phyloP scores from a whole-genome alignment of 805 yeast species.

The Alloascoidea hylecoeti region DNA sequence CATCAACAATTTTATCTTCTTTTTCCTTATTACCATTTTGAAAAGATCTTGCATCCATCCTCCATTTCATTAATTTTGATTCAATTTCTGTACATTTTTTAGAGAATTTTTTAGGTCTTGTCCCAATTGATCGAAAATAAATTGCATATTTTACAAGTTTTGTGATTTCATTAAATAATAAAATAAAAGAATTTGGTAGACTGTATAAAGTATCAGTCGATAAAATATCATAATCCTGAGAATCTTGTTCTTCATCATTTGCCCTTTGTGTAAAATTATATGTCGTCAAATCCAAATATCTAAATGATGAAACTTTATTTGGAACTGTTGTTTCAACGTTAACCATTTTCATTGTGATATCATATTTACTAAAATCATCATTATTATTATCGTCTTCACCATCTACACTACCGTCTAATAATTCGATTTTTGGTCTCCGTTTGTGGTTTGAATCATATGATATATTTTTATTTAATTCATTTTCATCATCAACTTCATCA shows the following conservation, averaged over 20 bases:
- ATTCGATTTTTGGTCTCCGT: background rate
- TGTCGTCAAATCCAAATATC: background rate
- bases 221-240: constrained; percentile 36
- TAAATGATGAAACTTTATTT: background rate
- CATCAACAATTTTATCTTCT: constrained; percentile 8
- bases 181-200: constrained; percentile 64
- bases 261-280: background rate
- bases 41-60: constrained; percentile 27
- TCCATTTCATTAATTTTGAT: constrained; percentile 46
- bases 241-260: constrained; percentile 21
- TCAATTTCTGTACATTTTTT: constrained; percentile 25
- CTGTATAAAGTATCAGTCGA: constrained; percentile 78
- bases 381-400: background rate
- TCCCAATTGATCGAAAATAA: constrained; percentile 22
- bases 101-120: constrained; percentile 14
- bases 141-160: constrained; percentile 49
- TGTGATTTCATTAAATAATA: constrained; percentile 61
- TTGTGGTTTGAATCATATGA: too few species aligned
- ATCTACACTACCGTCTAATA: background rate
- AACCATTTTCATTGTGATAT: background rate
- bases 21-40: constrained; percentile 8
- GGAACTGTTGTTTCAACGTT: background rate
- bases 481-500: constrained; percentile 3
- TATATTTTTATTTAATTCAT: background rate
- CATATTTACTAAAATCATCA: background rate